Percentiles rank a stretch among this genome's conserved stretches.
Evolutionary conservation across 306 rosid species (phyloP).

Genomic region (Argentina anserina): DNA sequence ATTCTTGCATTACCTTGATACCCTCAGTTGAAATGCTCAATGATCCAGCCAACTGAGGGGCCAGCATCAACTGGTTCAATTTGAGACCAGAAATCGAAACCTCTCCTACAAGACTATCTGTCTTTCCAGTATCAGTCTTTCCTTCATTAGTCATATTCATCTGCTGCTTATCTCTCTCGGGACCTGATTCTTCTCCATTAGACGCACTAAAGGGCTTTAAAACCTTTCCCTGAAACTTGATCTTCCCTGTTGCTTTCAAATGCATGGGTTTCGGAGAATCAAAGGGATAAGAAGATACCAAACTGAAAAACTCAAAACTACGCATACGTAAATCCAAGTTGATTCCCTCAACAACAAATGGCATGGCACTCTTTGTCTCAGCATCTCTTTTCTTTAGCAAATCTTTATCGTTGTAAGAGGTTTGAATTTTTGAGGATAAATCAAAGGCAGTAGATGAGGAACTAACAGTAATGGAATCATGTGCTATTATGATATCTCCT

Average conservation of each 20-base stretch:
- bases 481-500: constrained; percentile 82
- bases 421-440: constrained; percentile 56
- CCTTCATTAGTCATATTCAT: constrained; percentile 25
- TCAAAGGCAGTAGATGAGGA: constrained; percentile 90
- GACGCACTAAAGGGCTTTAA: constrained; percentile 39
- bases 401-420: constrained; percentile 51
- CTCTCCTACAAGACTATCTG: constrained; percentile 62
- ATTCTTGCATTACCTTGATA: constrained; percentile 58
- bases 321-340: constrained; percentile 89
- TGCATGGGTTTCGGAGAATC: constrained; percentile 77
- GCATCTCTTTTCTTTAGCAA: constrained; percentile 37
- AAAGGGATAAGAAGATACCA: constrained; percentile 57
- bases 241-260: constrained; percentile 80
- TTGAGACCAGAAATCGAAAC: constrained; percentile 79
- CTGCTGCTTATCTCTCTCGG: constrained; percentile 36
- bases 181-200: constrained; percentile 39
- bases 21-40: constrained; percentile 57
- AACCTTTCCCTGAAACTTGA: constrained; percentile 85
- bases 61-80: constrained; percentile 86
- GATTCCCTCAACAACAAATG: constrained; percentile 61
- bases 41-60: constrained; percentile 73
- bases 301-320: constrained; percentile 73
- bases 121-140: constrained; percentile 38
- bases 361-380: constrained; percentile 36
- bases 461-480: constrained; percentile 52